Evolutionary conservation across 139 green algal genomes (phyloP).

Genomic region (Tetradesmus obliquus): DNA sequence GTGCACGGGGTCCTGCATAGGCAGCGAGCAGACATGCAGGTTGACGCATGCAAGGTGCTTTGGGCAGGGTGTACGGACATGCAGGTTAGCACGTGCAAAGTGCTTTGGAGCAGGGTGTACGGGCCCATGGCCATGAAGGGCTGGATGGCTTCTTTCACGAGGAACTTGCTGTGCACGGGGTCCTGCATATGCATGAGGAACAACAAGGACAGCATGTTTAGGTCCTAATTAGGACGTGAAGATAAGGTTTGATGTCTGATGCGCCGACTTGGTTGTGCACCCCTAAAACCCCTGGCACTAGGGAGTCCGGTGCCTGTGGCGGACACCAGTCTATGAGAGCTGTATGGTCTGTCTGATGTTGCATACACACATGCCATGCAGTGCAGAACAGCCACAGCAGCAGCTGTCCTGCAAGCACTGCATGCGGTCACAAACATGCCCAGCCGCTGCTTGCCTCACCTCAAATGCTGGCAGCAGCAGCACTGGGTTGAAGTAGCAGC

Average conservation of each 20-base stretch:
- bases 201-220: no score
- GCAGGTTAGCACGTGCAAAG: no score
- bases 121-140: neutral
- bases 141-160: neutral
- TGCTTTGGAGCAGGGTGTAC: neutral
- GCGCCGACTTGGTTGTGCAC: no score
- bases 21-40: neutral
- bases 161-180: constrained; percentile 41
- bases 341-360: no score
- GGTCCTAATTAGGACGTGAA: no score
- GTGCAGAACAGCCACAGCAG: neutral
- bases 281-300: no score
- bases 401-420: neutral
- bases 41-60: neutral
- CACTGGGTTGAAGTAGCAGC: constrained; percentile 90
- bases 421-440: neutral
- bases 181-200: constrained; percentile 43
- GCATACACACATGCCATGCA: no score
- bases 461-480: constrained; percentile 73
- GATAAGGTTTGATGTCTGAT: no score
- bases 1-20: constrained; percentile 52
- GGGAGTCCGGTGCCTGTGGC: no score
- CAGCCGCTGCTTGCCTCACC: constrained; percentile 36
- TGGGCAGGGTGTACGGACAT: no score
- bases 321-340: no score